Base-by-base conservation (phyloP, 345 rosid species). In the Anacardium occidentale region DNA sequence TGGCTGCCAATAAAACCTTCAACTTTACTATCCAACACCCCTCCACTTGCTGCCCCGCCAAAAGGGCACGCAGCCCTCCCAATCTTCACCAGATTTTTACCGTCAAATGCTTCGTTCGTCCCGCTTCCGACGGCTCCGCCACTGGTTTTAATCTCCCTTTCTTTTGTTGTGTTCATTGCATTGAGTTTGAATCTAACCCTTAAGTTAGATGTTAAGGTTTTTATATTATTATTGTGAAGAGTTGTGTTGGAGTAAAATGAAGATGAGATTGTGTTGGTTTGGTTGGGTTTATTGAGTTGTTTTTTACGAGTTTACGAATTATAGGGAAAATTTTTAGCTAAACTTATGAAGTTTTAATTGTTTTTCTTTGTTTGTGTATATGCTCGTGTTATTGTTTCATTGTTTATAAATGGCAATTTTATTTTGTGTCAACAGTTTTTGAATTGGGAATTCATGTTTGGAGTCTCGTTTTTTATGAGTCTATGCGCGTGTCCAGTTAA, bases 101-200 rank as follows among this genome's bases (percentile, higher is more conserved):
- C 20, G 75, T 91, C 72, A 79, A 80, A 54, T 91, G 96, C 76
- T 84, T 88, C 12, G 78, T 83, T 58, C 69, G 88, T 42, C 77
- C 82, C 70, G 65, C 84, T 47, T 65, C 89, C 8, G 77, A 77
- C 34, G 83, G 71, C 40, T 74, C 86, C 58, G 70, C 86, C 75
- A 64, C 87, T 20, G 92, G 98, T 91, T 83, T 8, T 15, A n/a
- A 6, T 21, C 11, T 11, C 59, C 65, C 11, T 56, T 65, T 55
- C 26, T 24, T n/a, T 8, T 32, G 4, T n/a, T 51, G 26, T 7
- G 3, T 44, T 20, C 17, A 5, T 13, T 21, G 26, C 50, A 15
- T 7, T 37, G 42, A 37, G 42, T 15, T n/a, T 21, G 40, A 66
- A 29, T 24, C 12, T 5, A 26, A 26, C 7, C 22, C 20, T 17